Evolutionary conservation across 495 filamentous ascomycete genomes (phyloP).

Genomic region (Parathielavia hyrcaniae): DNA sequence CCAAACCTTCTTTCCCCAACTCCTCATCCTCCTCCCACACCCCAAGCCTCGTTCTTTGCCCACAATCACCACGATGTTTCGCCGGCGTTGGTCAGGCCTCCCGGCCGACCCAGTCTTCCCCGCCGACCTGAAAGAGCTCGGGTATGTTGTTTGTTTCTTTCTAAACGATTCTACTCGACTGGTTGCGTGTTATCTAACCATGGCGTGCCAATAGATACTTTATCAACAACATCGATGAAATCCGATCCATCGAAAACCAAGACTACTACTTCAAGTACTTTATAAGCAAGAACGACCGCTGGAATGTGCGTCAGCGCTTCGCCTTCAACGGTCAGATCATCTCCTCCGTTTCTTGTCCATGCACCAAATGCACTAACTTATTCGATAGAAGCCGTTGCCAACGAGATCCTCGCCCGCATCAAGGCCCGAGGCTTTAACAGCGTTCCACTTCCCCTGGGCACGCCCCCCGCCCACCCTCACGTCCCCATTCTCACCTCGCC

Average conservation of each 20-base stretch:
- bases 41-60: background rate
- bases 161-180: background rate
- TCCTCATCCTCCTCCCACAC: constrained; percentile 8
- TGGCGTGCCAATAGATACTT: constrained; percentile 50
- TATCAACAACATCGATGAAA: constrained; percentile 63
- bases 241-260: constrained; percentile 59
- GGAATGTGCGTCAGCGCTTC: constrained; percentile 64
- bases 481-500: constrained; percentile 60
- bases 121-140: constrained; percentile 57
- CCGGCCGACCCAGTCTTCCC: constrained; percentile 64
- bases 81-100: constrained; percentile 55
- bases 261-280: constrained; percentile 66
- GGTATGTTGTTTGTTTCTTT: constrained; percentile 45
- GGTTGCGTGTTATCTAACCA: constrained; percentile 13
- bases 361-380: background rate
- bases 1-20: no score
- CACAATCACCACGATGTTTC: constrained; percentile 54
- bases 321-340: constrained; percentile 56
- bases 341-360: background rate
- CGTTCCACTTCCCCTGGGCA: constrained; percentile 53
- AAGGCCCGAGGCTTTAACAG: constrained; percentile 48
- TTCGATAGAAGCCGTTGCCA: constrained; percentile 54
- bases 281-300: constrained; percentile 61
- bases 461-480: constrained; percentile 45
- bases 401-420: constrained; percentile 56